Percentiles rank a stretch among this genome's conserved stretches.
Evolutionary conservation across 495 filamentous ascomycete species (phyloP).

Genomic region (Acidomyces sp.): DNA sequence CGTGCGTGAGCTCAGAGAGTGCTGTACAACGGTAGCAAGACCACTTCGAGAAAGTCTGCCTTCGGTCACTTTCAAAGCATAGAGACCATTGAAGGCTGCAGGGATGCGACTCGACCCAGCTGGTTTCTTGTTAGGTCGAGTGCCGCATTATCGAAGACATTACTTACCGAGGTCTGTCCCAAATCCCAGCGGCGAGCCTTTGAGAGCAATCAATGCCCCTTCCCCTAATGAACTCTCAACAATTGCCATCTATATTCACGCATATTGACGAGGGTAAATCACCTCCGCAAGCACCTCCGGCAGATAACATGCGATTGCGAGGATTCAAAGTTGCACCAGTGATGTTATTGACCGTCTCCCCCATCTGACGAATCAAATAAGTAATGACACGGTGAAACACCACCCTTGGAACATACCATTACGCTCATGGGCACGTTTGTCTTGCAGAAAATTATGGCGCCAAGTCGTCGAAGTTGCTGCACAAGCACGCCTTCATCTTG

Average conservation of each 20-base stretch:
- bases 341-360: slow-evolving; percentile 42
- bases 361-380: slow-evolving; percentile 26
- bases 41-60: background rate
- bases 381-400: background rate
- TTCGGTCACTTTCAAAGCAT: background rate
- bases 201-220: slow-evolving; percentile 35
- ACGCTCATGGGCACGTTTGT: slow-evolving; percentile 36
- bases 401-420: slow-evolving; percentile 3
- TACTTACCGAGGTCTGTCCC: slow-evolving; percentile 23
- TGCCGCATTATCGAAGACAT: background rate
- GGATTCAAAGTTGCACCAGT: slow-evolving; percentile 55
- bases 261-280: no score
- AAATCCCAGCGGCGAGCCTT: slow-evolving; percentile 28
- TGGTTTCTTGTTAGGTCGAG: background rate
- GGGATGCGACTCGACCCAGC: slow-evolving; percentile 1
- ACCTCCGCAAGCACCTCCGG: slow-evolving; percentile 49
- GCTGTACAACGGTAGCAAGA: background rate
- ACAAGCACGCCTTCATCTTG: slow-evolving; percentile 1
- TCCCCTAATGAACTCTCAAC: no score
- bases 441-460: slow-evolving; percentile 39
- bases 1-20: background rate
- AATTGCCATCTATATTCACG: no score
- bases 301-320: slow-evolving; percentile 40
- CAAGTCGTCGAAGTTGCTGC: slow-evolving; percentile 11
- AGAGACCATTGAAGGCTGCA: slow-evolving; percentile 6